Evolutionary conservation across 495 filamentous ascomycete species (phyloP).

Genomic region (Stereocaulon alpinum): DNA sequence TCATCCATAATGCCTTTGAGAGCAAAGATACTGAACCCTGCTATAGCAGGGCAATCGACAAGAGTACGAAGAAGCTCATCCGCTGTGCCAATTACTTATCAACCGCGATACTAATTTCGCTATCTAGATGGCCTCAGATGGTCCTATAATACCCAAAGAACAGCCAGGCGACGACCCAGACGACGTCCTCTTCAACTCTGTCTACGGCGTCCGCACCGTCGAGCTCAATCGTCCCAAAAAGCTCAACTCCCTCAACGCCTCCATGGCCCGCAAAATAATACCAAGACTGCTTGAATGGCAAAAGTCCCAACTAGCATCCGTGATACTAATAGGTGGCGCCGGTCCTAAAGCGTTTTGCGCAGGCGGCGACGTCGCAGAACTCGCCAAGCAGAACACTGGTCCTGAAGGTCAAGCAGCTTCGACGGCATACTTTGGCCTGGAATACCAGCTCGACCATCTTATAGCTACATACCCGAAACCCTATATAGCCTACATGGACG

Average conservation of each 20-base stretch:
- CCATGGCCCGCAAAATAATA: conserved; percentile 88
- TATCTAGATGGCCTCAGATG: conserved; percentile 47
- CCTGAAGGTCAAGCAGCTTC: conserved; percentile 51
- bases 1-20: conserved; percentile 67
- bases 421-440: conserved; percentile 75
- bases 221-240: conserved; percentile 90
- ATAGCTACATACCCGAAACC: conserved; percentile 94
- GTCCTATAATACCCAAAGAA: conserved; percentile 39
- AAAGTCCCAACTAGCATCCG: conserved; percentile 85
- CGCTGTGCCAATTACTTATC: conserved; percentile 3
- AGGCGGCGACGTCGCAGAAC: conserved; percentile 75
- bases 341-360: conserved; percentile 82
- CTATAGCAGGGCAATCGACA: conserved; percentile 41
- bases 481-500: conserved; percentile 93
- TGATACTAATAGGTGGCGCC: conserved; percentile 82
- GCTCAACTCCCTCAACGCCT: conserved; percentile 80
- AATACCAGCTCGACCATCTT: conserved; percentile 89
- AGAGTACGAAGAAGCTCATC: conserved; percentile 26
- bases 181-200: conserved; percentile 82
- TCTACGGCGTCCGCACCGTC: conserved; percentile 82
- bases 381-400: conserved; percentile 66
- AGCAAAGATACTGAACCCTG: conserved; percentile 65
- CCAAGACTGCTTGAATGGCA: conserved; percentile 79
- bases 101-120: conserved; percentile 2
- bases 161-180: conserved; percentile 61